Conservation (phyloP, 768 basidiomycete species). For the Coprinopsis strossmayeri region DNA sequence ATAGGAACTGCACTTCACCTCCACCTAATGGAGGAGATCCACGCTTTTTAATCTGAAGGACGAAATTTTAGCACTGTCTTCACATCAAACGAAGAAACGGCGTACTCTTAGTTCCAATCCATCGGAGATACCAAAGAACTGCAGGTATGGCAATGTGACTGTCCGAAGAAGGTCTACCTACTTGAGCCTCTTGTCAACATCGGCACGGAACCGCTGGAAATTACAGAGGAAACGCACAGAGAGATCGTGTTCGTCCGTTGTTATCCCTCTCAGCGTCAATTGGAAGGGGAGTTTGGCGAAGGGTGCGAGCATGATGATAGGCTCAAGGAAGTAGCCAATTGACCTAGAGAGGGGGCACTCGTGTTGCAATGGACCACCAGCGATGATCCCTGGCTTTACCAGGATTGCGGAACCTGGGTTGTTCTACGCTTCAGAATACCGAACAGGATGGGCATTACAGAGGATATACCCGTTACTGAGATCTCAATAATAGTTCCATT, state of each 20-base stretch:
- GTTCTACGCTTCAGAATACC: neutral
- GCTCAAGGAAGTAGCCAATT: slow-evolving; percentile 92
- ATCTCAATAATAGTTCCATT: slow-evolving; percentile 96
- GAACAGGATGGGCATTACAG: neutral
- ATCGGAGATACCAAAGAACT: slow-evolving; percentile 85
- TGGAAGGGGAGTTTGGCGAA: slow-evolving; percentile 86
- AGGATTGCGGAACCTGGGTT: slow-evolving; percentile 80
- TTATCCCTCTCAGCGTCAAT: slow-evolving; percentile 81
- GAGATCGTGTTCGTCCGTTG: slow-evolving; percentile 87
- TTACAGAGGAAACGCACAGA: slow-evolving; percentile 44
- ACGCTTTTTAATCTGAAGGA: slow-evolving; percentile 83
- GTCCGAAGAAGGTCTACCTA: slow-evolving; percentile 88
- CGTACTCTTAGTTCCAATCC: slow-evolving; percentile 82
- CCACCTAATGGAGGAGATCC: slow-evolving; percentile 88
- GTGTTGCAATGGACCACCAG: slow-evolving; percentile 74
- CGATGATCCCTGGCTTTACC: slow-evolving; percentile 87
- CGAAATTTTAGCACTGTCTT: slow-evolving; percentile 2
- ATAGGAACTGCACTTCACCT: slow-evolving; percentile 91
- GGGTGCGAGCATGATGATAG: slow-evolving; percentile 83
- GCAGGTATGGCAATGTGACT: slow-evolving; percentile 84
- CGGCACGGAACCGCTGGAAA: neutral
- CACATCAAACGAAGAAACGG: neutral
- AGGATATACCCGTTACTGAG: slow-evolving; percentile 78
- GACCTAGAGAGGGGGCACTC: slow-evolving; percentile 87
- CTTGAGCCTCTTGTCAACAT: neutral